Base-by-base conservation (phyloP, 169 alveolate species). In the Ichthyophthirius multifiliis region DNA sequence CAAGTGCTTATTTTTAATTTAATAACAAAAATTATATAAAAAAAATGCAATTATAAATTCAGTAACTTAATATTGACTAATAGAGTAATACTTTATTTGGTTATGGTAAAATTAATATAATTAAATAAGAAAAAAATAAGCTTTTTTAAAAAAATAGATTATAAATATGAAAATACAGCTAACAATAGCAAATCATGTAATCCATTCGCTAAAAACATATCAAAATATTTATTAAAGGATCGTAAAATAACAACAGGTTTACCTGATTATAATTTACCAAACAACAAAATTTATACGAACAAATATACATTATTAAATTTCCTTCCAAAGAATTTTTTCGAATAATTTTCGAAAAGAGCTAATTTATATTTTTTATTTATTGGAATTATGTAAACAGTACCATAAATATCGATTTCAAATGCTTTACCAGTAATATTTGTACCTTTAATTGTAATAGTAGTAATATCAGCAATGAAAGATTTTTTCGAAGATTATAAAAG, bases 401-500 rank as follows among this genome's bases (percentile, higher is more conserved):
- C 92, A 13, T 85, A 94, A 89, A 97, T 98, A 41, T 96, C 99
- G 13, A 92, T 98, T 32, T 96, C 99, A 18, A 96, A 95, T 75
- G 99, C 99, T 9, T 83, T 95, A 18, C 99, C 99, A 1, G 96
- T 98, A 9, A 96, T 98, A 67, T 94, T 97, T 55, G 91, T 97
- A 62, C 99, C 99, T 3, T 90, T 98, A 34, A 83, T 95, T 34
- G 93, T 96, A 37, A 99, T 98, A 15, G 93, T 98, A 67, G 77
- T 91, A 3, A 97, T 97, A 23, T 94, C 97, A 82, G 99, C 99
- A 27, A 85, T 96, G 34, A 98, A 98, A 85, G 99, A 98, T 84
- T 98, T 98, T 41, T 96, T 93, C 63, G 99, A 98, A 85, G 99
- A 98, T 90, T 92, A 96, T 91, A 95, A 96, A 81, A 88, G 99